phyloP scores from a whole-genome alignment of 306 rosid genomes.

The Dryas alaskensis region DNA sequence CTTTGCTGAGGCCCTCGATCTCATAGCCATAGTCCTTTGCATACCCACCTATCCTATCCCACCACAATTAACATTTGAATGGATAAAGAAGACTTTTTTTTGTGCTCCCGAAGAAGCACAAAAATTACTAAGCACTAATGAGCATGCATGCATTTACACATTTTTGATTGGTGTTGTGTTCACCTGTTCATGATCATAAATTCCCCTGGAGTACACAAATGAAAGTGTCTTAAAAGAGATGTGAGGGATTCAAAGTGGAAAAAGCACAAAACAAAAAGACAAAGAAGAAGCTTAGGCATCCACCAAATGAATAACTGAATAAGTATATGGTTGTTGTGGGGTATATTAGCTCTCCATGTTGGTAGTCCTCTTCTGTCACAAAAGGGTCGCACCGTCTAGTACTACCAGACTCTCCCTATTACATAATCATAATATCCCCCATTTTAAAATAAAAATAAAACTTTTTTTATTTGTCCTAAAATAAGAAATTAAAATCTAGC shows the following conservation, averaged over 20 bases:
- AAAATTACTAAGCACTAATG: no score
- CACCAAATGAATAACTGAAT: not conserved
- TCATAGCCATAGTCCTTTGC: no score
- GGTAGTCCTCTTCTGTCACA: not conserved
- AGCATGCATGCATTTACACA: no score
- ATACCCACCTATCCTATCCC: no score
- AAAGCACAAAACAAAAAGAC: not conserved
- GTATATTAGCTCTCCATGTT: not conserved
- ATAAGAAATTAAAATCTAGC: constrained; percentile 58
- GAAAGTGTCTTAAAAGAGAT: not conserved
- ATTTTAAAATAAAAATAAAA: not conserved
- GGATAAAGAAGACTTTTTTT: no score
- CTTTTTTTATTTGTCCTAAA: not conserved
- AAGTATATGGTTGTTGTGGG: constrained; percentile 23
- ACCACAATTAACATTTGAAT: no score
- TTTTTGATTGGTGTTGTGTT: no score
- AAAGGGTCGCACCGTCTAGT: constrained; percentile 42
- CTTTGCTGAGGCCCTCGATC: no score
- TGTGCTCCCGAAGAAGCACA: no score
- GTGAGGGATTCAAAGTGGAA: not conserved
- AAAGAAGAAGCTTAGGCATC: constrained; percentile 11
- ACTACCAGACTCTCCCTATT: constrained; percentile 32
- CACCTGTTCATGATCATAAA: no score
- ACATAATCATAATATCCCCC: not conserved
- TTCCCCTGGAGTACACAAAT: not conserved